A percentile compares a stretch with the other conserved stretches of the same genome.
Evolutionary conservation across 345 rosid species (phyloP).

Genomic region (Citrus unshiu): DNA sequence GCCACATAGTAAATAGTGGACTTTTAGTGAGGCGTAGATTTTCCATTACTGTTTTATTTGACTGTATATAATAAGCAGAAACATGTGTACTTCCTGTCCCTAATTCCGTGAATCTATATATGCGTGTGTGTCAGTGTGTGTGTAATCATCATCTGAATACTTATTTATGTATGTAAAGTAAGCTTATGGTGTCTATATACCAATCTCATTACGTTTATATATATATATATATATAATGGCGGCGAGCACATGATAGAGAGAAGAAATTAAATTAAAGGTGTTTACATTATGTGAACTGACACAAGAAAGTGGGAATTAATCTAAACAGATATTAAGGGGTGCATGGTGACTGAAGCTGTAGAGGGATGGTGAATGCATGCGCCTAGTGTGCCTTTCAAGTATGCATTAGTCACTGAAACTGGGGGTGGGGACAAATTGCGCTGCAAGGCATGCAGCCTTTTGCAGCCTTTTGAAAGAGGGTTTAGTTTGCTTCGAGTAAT

Average conservation of each 20-base stretch:
- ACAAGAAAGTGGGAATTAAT: background rate
- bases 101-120: background rate
- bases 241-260: background rate
- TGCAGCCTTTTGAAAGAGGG: conserved; percentile 13
- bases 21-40: no score
- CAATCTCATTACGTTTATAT: no score
- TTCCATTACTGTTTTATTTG: no score
- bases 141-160: background rate
- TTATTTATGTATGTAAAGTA: no score
- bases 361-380: background rate
- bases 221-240: background rate
- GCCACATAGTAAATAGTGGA: background rate
- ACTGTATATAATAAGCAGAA: no score
- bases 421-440: conserved; percentile 38
- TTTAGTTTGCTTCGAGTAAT: background rate
- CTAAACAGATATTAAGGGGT: background rate
- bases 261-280: background rate
- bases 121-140: no score
- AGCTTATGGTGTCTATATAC: background rate
- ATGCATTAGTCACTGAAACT: conserved; percentile 6
- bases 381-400: background rate
- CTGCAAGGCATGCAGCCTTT: conserved; percentile 27
- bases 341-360: background rate
- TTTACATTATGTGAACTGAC: background rate
- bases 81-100: background rate